Percentiles rank a stretch among this genome's conserved stretches.
Conservation (phyloP, 2,329 filamentous ascomycete genomes). For the Pseudogymnoascus sp. region DNA sequence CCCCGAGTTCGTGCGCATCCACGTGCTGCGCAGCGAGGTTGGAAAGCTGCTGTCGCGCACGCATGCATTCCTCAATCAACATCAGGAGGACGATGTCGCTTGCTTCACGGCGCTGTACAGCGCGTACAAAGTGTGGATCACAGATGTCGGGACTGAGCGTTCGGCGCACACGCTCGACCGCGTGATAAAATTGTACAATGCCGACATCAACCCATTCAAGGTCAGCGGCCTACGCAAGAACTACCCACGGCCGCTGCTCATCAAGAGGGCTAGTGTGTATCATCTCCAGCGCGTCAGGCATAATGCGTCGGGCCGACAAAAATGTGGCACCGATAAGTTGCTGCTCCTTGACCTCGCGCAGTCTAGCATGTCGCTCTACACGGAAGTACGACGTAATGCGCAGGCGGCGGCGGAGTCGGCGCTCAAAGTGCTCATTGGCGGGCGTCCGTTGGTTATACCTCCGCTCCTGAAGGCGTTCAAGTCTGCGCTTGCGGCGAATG, state of each 20-base stretch:
- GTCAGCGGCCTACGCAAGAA: conserved; percentile 85
- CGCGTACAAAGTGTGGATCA: conserved; percentile 92
- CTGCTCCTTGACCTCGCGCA: conserved; percentile 80
- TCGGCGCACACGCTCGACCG: conserved; percentile 90
- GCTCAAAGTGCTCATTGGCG: conserved; percentile 81
- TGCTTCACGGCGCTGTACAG: conserved; percentile 92
- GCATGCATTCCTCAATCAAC: conserved; percentile 70
- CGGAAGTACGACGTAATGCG: conserved; percentile 88
- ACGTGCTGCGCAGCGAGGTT: conserved; percentile 69
- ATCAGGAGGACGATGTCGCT: conserved; percentile 90
- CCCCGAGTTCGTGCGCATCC: conserved; percentile 64
- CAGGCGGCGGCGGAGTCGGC: conserved; percentile 90
- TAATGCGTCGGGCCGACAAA: conserved; percentile 79
- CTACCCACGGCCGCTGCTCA: conserved; percentile 85
- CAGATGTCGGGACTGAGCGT: conserved; percentile 91
- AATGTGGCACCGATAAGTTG: conserved; percentile 80
- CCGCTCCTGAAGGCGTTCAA: conserved; percentile 73
- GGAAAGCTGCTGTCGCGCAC: conserved; percentile 75
- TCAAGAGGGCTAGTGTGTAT: conserved; percentile 89
- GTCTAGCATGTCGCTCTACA: conserved; percentile 84
- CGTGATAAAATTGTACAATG: conserved; percentile 72
- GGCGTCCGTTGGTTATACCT: conserved; percentile 80
- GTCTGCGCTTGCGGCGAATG: conserved; percentile 66
- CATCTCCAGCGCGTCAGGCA: conserved; percentile 90
- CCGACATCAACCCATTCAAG: conserved; percentile 87